Conservation (phyloP, 768 basidiomycete genomes). For the Tulasnella sp. region DNA sequence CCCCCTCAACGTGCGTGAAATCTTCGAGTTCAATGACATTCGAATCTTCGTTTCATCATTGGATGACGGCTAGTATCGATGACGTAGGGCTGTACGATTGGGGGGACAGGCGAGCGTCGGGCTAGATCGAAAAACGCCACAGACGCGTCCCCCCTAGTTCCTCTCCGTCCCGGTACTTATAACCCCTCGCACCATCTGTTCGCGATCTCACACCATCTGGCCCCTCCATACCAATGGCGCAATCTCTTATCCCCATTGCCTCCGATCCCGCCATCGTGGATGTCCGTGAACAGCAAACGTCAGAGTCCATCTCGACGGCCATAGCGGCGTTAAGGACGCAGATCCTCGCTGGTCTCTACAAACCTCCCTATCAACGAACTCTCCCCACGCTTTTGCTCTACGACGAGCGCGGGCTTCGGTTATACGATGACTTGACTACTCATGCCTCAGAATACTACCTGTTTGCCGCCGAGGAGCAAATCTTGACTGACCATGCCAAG, state of each 20-base stretch:
- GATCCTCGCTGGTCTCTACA: slow-evolving; percentile 55
- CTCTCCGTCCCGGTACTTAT: neutral
- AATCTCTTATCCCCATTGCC: neutral
- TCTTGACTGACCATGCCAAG: slow-evolving; percentile 65
- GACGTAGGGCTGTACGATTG: neutral
- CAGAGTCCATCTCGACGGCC: slow-evolving; percentile 19
- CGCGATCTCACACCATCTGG: neutral
- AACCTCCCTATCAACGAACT: slow-evolving; percentile 53
- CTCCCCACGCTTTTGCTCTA: slow-evolving; percentile 84
- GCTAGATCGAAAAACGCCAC: neutral
- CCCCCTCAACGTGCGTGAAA: neutral
- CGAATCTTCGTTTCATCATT: neutral
- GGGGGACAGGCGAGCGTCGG: neutral
- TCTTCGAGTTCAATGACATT: neutral
- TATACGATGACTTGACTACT: slow-evolving; percentile 84
- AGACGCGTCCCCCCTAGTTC: neutral
- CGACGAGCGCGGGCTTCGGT: slow-evolving; percentile 75
- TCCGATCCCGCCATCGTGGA: slow-evolving; percentile 24
- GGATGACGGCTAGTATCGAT: neutral
- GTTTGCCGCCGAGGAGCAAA: slow-evolving; percentile 81
- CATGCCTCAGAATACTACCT: slow-evolving; percentile 81
- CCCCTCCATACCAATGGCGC: neutral
- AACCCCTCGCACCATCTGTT: neutral
- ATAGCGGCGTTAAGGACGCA: slow-evolving; percentile 34
- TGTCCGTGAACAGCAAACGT: slow-evolving; percentile 21